These are phyloP conservation scores for Alternaria arborescens DNA, from an alignment of 2,329 filamentous ascomycete species.

Conservation along the genomic window DNA sequence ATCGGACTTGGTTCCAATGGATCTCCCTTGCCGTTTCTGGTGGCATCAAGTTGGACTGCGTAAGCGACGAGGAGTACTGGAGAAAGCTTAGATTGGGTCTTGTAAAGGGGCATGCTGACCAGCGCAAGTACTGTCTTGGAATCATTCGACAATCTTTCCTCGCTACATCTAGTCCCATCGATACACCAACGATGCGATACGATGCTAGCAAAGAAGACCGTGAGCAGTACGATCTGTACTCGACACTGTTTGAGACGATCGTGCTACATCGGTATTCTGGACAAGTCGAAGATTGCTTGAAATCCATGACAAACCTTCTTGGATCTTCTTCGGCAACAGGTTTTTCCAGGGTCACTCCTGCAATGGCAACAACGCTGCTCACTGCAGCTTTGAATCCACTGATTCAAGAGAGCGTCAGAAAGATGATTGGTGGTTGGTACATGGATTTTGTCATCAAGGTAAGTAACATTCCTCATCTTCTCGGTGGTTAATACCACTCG, in stretches of 20 bases:
- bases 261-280: slow-evolving; percentile 60
- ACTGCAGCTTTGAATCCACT: slow-evolving; percentile 51
- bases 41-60: slow-evolving; percentile 28
- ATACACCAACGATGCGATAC: slow-evolving; percentile 35
- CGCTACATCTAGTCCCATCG: slow-evolving; percentile 37
- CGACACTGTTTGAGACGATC: slow-evolving; percentile 58
- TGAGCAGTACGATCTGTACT: slow-evolving; percentile 54
- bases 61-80: slow-evolving; percentile 53
- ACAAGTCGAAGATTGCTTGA: slow-evolving; percentile 57
- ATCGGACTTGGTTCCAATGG: slow-evolving; percentile 51
- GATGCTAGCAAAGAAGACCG: slow-evolving; percentile 28
- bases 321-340: slow-evolving; percentile 46
- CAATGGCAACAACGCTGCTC: slow-evolving; percentile 56
- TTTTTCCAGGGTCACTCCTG: slow-evolving; percentile 43
- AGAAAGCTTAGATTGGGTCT: slow-evolving; percentile 49
- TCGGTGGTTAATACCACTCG: background rate
- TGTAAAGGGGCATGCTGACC: slow-evolving; percentile 54
- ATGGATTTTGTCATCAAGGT: slow-evolving; percentile 43
- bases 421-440: slow-evolving; percentile 57
- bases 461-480: background rate
- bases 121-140: slow-evolving; percentile 57
- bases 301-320: slow-evolving; percentile 53
- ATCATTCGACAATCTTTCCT: slow-evolving; percentile 55
- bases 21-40: slow-evolving; percentile 30
- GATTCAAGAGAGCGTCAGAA: slow-evolving; percentile 58